Base-by-base conservation (phyloP, 805 yeast species). In the Starmerella gropengiesseri region DNA sequence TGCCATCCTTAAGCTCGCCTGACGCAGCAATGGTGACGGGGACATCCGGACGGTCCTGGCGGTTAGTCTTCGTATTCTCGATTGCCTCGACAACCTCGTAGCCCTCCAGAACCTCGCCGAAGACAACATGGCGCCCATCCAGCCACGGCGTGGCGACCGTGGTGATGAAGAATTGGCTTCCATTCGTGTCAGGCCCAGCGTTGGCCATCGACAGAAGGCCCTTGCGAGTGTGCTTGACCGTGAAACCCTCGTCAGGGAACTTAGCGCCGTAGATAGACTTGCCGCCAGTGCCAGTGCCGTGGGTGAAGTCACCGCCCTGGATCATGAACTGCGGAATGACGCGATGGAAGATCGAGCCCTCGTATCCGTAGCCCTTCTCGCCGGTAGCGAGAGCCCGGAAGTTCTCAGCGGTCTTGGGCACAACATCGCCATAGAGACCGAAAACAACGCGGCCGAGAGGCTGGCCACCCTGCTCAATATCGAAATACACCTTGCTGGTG, bases 121-220 rank as follows among this genome's bases (percentile, higher is more conserved):
- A 91, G 31, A 91, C 98, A 59, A 91, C 98, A 64, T 91, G 98
- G 55, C 69, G 77, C 51, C 93, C 91, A 59, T 91, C 85, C 59
- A 91, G 75, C 97, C 98, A 91, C 38, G 79, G 67, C 44, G 95
- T 84, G 27, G 74, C 72, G 18, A 81, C 95, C 21, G 96, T 87
- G 58, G 95, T 86, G 67, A 91, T 81, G 73, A 87, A 87, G 62
- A 87, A 87, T 66, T 86, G 96, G 28, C 95, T 85, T 17, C 95
- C 95, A 61, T 86, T 86, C 53, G 71, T 66, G 58, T 66, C 74
- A 49, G 68, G 62, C 49, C 86, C 86, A 17, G 85, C 79, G 55
- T 78, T 78, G 60, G 86, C 86, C 86, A 78, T 78, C 16, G 83
- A 76, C 59, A 78, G 63, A 50, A 75, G 61, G 60, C 79, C 81